phyloP scores from a whole-genome alignment of 306 rosid species.

The Vicia faba region DNA sequence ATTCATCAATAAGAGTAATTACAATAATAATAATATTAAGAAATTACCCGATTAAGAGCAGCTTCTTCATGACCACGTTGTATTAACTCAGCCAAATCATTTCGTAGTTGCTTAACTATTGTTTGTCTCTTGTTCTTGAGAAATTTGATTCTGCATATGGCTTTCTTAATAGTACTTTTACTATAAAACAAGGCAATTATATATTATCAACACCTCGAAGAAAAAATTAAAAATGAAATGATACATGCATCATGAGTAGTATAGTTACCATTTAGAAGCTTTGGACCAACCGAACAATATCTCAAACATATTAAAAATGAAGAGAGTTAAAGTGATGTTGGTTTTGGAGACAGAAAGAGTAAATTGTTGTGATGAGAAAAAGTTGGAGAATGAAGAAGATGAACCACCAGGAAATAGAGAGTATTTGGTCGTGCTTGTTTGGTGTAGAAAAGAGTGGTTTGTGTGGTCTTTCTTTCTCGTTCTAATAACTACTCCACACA shows the following conservation, averaged over 20 bases:
- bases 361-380: not conserved
- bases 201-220: not conserved
- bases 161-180: conserved; percentile 59
- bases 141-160: conserved; percentile 57
- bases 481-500: conserved; percentile 19
- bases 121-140: conserved; percentile 63
- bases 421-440: not conserved
- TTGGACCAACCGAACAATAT: conserved; percentile 80
- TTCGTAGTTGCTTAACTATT: conserved; percentile 53
- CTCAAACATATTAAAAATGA: conserved; percentile 58
- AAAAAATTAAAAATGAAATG: not conserved
- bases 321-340: too few relatives aligned
- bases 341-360: too few relatives aligned
- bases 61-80: conserved; percentile 52
- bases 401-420: not conserved
- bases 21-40: too few relatives aligned
- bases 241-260: not conserved
- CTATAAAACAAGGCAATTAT: conserved; percentile 42
- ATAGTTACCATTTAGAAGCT: conserved; percentile 79
- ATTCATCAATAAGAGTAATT: too few relatives aligned
- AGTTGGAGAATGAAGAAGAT: conserved; percentile 5
- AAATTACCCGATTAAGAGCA: conserved; percentile 60
- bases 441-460: conserved; percentile 1
- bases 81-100: conserved; percentile 60
- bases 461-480: not conserved